Evolutionary conservation across 1,139 yeast species (phyloP).

Genomic region (Taiozyma onychis): DNA sequence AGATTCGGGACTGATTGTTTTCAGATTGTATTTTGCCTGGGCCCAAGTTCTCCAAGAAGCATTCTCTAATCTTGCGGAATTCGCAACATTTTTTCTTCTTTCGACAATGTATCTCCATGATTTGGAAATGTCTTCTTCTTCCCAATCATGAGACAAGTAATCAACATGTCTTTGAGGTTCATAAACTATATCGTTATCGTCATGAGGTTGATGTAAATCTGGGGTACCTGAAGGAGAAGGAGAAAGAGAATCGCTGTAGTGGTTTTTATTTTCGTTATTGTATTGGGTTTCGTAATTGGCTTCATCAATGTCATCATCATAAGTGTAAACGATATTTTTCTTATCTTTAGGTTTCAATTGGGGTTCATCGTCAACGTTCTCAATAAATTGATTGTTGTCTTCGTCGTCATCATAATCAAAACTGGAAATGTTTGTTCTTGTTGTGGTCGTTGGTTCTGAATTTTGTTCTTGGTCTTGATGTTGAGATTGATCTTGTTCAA

Average conservation of each 20-base stretch:
- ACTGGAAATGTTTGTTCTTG: background rate
- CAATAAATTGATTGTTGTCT: constrained; percentile 20
- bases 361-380: constrained; percentile 19
- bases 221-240: constrained; percentile 31
- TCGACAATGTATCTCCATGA: constrained; percentile 92
- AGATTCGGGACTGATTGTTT: constrained; percentile 66
- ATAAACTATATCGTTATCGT: constrained; percentile 73
- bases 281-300: constrained; percentile 12
- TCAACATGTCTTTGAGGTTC: constrained; percentile 92
- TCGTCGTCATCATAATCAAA: constrained; percentile 12
- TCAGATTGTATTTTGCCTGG: constrained; percentile 60
- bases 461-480: background rate
- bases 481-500: constrained; percentile 21
- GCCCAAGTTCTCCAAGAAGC: constrained; percentile 90
- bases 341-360: constrained; percentile 5
- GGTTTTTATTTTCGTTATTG: constrained; percentile 17
- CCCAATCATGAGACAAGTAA: constrained; percentile 93
- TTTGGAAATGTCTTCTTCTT: constrained; percentile 84
- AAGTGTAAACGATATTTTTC: constrained; percentile 15
- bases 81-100: constrained; percentile 71
- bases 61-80: constrained; percentile 61
- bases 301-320: constrained; percentile 14
- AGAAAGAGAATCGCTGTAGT: constrained; percentile 14
- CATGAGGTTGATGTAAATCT: constrained; percentile 51
- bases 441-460: constrained; percentile 1